Conservation (phyloP, 2,329 filamentous ascomycete genomes). For the Periconia digitata region DNA sequence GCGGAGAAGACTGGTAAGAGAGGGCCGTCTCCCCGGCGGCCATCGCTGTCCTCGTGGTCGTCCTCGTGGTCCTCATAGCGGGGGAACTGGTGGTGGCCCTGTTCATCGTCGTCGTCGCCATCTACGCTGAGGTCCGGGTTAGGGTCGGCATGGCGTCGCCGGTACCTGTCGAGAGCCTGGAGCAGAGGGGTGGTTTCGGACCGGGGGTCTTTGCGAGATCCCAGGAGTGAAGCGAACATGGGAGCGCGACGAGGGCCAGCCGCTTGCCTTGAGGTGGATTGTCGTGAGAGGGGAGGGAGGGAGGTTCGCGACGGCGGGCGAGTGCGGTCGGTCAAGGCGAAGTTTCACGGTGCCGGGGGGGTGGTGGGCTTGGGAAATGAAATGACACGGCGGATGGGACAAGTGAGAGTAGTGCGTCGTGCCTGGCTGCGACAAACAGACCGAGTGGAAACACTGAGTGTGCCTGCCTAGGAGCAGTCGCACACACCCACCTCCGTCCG, state of each 20-base stretch:
- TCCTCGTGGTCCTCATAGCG: slow-evolving; percentile 24
- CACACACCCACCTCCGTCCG: too few species aligned
- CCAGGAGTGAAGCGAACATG: slow-evolving; percentile 44
- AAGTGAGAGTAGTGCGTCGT: background rate
- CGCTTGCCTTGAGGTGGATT: background rate
- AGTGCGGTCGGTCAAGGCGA: background rate
- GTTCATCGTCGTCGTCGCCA: slow-evolving; percentile 14
- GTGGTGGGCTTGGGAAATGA: background rate
- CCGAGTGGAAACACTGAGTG: too few species aligned
- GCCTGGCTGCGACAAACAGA: background rate
- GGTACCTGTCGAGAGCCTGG: slow-evolving; percentile 32
- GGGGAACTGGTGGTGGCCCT: slow-evolving; percentile 20
- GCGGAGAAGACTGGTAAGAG: slow-evolving; percentile 46
- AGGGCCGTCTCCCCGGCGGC: slow-evolving; percentile 34
- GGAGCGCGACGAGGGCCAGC: slow-evolving; percentile 18
- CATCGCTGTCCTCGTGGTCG: slow-evolving; percentile 34
- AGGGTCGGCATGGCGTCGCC: slow-evolving; percentile 24
- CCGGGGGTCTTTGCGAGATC: slow-evolving; percentile 27
- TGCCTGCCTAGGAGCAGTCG: too few species aligned
- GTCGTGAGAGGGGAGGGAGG: background rate
- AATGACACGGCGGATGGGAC: too few species aligned
- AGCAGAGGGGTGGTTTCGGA: slow-evolving; percentile 42
- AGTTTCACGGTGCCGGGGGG: background rate
- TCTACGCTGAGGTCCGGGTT: background rate
- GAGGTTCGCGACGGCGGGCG: background rate